Evolutionary conservation across 495 filamentous ascomycete genomes (phyloP).

Genomic region (Xylaria grammica): DNA sequence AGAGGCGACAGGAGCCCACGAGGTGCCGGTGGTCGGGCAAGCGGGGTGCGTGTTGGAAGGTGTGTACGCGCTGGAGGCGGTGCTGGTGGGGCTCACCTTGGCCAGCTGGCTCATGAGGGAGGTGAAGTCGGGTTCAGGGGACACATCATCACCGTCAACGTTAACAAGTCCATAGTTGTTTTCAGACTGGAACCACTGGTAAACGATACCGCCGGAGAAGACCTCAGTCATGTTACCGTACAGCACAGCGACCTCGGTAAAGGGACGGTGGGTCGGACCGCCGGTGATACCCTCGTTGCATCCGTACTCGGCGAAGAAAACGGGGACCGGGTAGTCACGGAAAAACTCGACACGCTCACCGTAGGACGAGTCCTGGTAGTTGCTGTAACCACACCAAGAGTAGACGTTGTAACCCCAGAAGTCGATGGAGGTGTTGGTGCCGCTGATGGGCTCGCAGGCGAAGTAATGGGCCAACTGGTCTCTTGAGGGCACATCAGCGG

Average conservation of each 20-base stretch:
- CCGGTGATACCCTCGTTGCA: slow-evolving; percentile 65
- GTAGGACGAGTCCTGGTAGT: slow-evolving; percentile 74
- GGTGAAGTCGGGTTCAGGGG: slow-evolving; percentile 72
- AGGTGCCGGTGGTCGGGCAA: slow-evolving; percentile 69
- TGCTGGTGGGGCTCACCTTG: slow-evolving; percentile 65
- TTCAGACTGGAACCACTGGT: slow-evolving; percentile 91
- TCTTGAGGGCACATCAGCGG: slow-evolving; percentile 83
- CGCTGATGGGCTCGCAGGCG: slow-evolving; percentile 72
- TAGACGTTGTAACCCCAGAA: slow-evolving; percentile 99
- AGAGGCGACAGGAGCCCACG: slow-evolving; percentile 65
- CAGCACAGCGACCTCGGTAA: slow-evolving; percentile 82
- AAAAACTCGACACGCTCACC: slow-evolving; percentile 82
- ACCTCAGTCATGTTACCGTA: slow-evolving; percentile 77
- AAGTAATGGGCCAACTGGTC: slow-evolving; percentile 84
- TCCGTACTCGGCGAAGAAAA: slow-evolving; percentile 98
- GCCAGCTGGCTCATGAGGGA: slow-evolving; percentile 74
- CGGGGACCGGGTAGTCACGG: slow-evolving; percentile 81
- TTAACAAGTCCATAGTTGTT: slow-evolving; percentile 90
- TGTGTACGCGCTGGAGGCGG: slow-evolving; percentile 70
- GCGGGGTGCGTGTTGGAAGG: slow-evolving; percentile 73
- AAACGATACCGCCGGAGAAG: slow-evolving; percentile 93
- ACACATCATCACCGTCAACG: slow-evolving; percentile 61
- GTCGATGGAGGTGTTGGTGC: slow-evolving; percentile 69
- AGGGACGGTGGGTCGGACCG: slow-evolving; percentile 70
- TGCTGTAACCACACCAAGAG: slow-evolving; percentile 90